A percentile compares a stretch with the other conserved stretches of the same genome.
phyloP scores from a whole-genome alignment of 192 early-diverging fungal species.

The Haplosporangium gracile region DNA sequence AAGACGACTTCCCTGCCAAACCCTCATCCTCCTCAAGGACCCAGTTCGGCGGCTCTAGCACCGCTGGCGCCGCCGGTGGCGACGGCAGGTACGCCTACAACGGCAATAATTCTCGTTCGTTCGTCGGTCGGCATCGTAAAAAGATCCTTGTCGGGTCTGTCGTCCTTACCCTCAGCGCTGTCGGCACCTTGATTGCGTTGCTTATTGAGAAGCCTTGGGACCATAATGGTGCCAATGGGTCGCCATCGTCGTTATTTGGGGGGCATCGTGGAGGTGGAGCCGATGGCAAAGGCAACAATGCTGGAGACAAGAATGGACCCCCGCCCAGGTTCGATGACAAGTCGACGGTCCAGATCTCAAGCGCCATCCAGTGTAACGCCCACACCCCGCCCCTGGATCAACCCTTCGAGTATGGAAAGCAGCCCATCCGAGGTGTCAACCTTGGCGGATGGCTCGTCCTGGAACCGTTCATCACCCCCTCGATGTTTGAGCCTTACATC shows the following conservation, averaged over 20 bases:
- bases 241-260: neutral
- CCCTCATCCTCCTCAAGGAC: conserved; percentile 5
- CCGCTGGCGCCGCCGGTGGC: neutral
- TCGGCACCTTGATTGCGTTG: conserved; percentile 13
- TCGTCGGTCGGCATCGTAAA: conserved; percentile 27
- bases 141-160: conserved; percentile 23
- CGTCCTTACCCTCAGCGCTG: conserved; percentile 20
- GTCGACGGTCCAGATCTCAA: conserved; percentile 29
- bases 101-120: conserved; percentile 1
- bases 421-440: conserved; percentile 76
- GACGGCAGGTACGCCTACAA: neutral
- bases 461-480: conserved; percentile 71
- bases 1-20: conserved; percentile 3
- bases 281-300: neutral
- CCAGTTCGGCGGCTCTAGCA: neutral
- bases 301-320: neutral
- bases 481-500: conserved; percentile 59
- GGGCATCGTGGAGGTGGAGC: neutral
- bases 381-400: conserved; percentile 58
- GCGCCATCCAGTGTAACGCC: conserved; percentile 31
- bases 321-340: conserved; percentile 14
- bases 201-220: conserved; percentile 34
- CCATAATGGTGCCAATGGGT: neutral
- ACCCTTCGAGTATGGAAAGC: conserved; percentile 58
- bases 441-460: conserved; percentile 80